Conservation (phyloP, 2,329 filamentous ascomycete genomes). For the Acephala macrosclerotiorum region DNA sequence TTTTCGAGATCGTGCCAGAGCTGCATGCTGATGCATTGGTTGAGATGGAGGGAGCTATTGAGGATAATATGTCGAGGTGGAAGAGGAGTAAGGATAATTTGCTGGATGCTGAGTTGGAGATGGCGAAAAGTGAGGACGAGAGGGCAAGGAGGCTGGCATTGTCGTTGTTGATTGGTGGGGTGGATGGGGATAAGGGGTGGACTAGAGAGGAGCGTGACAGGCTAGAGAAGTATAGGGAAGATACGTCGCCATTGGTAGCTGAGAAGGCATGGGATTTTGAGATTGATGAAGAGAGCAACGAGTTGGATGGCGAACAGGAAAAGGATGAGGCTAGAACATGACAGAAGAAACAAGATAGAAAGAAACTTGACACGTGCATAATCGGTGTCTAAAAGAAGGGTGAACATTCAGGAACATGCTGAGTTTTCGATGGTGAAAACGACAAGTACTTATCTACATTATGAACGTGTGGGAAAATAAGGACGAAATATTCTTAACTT, state of each 20-base stretch:
- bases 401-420: too few species aligned
- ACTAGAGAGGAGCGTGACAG: conserved; percentile 15
- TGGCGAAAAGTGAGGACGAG: conserved; percentile 21
- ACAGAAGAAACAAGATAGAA: neutral
- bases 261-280: conserved; percentile 22
- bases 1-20: conserved; percentile 20
- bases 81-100: conserved; percentile 17
- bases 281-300: conserved; percentile 8
- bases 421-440: too few species aligned
- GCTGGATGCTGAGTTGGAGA: conserved; percentile 19
- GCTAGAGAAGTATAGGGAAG: conserved; percentile 14
- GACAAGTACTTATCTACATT: too few species aligned
- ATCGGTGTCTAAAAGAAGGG: too few species aligned
- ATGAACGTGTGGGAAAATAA: neutral
- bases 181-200: conserved; percentile 14
- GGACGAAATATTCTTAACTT: too few species aligned
- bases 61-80: conserved; percentile 5
- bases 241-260: conserved; percentile 20
- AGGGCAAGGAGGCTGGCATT: conserved; percentile 23
- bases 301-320: conserved; percentile 13
- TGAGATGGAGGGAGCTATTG: neutral
- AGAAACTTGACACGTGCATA: neutral
- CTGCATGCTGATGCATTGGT: conserved; percentile 26
- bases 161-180: conserved; percentile 17
- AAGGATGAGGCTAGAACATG: neutral